Evolutionary conservation across 306 rosid genomes (phyloP), one percentile per base, ranked within the genome.

Genomic region (Prunus persica): DNA sequence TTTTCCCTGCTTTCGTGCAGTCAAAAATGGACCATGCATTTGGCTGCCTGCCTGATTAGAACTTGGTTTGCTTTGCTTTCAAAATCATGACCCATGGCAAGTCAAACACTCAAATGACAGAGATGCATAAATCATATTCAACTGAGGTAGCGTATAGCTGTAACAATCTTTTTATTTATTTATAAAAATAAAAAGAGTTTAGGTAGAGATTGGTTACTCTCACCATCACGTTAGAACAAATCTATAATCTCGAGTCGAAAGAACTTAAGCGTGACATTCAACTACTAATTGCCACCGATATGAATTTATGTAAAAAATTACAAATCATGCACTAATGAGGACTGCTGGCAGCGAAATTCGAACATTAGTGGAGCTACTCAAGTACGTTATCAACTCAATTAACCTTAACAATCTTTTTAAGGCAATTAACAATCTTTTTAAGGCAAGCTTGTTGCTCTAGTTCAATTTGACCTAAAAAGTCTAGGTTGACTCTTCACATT

Each of bases 271-370:
- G 0, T 34, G 41, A 0, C 41, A 34, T 1, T 0, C 2, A 34
- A 34, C 8, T 5, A 0, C 41, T 5, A 34, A 0, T 7, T 6
- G 1, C 1, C 1, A 34, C 1, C 8, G 0, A 6, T 34, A 34
- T 34, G 0, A 0, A 34, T 5, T 34, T 34, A 34, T 34, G 0
- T 5, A 34, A 0, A 1, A 34, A 34, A 34, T 34, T 34, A 34
- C 8, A 34, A 0, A 34, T 34, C 8, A 0, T 6, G 41, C 41
- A 5, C 0, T 0, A 34, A 6, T 34, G 0, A 34, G 2, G 2
- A 34, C 0, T 34, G 0, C 0, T 34, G 7, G 1, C 8, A 1
- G 0, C 1, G 0, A 1, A 1, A 32, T 1, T 32, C 6, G 0
- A 32, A 5, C 1, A 32, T 1, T 24, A 24, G 25, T 24, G 25